Evolutionary conservation across 2,329 filamentous ascomycete species (phyloP).

Genomic region (Geosmithia flava): DNA sequence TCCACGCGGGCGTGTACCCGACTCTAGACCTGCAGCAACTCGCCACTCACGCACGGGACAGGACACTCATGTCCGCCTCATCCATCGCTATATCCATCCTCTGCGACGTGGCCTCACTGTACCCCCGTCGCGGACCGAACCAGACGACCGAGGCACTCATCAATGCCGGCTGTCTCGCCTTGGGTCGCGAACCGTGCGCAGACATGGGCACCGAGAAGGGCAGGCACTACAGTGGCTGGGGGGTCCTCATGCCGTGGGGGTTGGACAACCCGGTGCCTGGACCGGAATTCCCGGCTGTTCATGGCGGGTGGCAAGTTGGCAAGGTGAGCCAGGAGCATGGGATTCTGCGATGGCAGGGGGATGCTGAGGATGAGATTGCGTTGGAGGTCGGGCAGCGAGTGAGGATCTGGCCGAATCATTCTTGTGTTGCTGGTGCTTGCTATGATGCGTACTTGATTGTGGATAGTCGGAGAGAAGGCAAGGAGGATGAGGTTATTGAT

Average conservation of each 20-base stretch:
- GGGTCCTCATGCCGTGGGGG: slow-evolving; percentile 49
- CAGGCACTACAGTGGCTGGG: slow-evolving; percentile 53
- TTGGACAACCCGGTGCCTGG: slow-evolving; percentile 16
- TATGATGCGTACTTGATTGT: slow-evolving; percentile 62
- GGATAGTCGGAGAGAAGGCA: slow-evolving; percentile 43
- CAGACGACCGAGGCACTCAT: slow-evolving; percentile 49
- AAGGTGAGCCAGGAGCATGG: slow-evolving; percentile 68
- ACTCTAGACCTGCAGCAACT: slow-evolving; percentile 66
- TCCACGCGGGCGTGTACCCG: slow-evolving; percentile 65
- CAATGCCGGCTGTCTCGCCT: slow-evolving; percentile 51
- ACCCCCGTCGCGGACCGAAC: slow-evolving; percentile 37
- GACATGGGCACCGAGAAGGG: slow-evolving; percentile 20
- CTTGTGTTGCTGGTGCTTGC: slow-evolving; percentile 58
- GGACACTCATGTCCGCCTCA: slow-evolving; percentile 25
- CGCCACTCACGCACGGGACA: slow-evolving; percentile 46
- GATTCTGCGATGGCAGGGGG: slow-evolving; percentile 45
- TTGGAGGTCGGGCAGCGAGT: slow-evolving; percentile 52
- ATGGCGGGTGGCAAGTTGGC: slow-evolving; percentile 51
- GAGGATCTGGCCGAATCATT: slow-evolving; percentile 64
- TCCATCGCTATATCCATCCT: slow-evolving; percentile 56
- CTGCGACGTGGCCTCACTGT: slow-evolving; percentile 55
- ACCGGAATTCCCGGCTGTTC: slow-evolving; percentile 25
- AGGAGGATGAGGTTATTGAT: slow-evolving; percentile 52
- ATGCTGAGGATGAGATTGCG: slow-evolving; percentile 27
- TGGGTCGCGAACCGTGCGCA: slow-evolving; percentile 61